Percentiles rank a stretch among this genome's conserved stretches.
Conservation (phyloP, 805 yeast genomes). For the Saccharomyces eubayanus region DNA sequence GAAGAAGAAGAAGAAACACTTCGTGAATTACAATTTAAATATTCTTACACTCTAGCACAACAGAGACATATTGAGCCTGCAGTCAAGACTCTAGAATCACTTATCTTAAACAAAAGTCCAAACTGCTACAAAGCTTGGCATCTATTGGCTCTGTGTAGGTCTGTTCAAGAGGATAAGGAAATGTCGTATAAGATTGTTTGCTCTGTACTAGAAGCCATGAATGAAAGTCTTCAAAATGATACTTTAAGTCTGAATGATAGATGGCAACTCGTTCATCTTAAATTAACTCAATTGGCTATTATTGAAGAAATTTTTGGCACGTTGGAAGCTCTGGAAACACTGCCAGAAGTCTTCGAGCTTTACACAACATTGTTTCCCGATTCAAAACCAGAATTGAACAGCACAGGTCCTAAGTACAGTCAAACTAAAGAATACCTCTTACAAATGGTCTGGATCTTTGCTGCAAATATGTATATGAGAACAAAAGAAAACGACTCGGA, state of each 20-base stretch:
- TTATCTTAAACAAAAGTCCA: conserved; percentile 43
- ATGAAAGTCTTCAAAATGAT: conserved; percentile 20
- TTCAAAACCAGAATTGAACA: conserved; percentile 3
- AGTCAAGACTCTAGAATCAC: conserved; percentile 38
- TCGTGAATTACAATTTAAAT: conserved; percentile 32
- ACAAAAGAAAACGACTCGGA: conserved; percentile 42
- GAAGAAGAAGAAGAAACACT: background rate
- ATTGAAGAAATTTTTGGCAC: conserved; percentile 53
- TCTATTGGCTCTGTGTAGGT: conserved; percentile 52
- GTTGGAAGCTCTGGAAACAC: conserved; percentile 48
- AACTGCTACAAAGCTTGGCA: conserved; percentile 59
- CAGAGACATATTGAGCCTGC: conserved; percentile 37
- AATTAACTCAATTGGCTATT: conserved; percentile 67
- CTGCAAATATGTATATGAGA: conserved; percentile 54
- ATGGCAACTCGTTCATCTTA: conserved; percentile 55
- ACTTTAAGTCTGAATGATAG: conserved; percentile 20
- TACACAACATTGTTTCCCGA: conserved; percentile 41
- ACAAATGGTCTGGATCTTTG: conserved; percentile 68
- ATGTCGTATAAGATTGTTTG: conserved; percentile 50
- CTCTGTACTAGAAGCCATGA: conserved; percentile 41
- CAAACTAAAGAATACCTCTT: conserved; percentile 34
- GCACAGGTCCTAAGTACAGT: conserved; percentile 10
- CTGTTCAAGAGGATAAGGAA: conserved; percentile 49
- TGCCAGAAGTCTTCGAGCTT: conserved; percentile 59
- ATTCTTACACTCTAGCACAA: conserved; percentile 42